Evolutionary conservation across 106 monocot species (phyloP), one percentile per base, ranked within the genome.

Genomic region (Agapanthus africanus): DNA sequence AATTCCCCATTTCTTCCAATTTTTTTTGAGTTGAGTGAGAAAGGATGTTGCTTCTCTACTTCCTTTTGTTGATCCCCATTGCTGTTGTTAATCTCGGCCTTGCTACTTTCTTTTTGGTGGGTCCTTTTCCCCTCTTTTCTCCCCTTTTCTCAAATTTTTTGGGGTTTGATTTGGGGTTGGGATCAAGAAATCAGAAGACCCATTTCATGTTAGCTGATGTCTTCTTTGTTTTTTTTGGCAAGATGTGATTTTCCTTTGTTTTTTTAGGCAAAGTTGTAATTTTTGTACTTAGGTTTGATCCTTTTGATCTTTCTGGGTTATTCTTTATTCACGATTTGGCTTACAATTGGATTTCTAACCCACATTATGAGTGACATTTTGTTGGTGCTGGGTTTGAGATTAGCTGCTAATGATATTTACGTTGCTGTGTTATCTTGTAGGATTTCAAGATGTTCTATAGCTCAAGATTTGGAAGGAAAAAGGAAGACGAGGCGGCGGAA

Each of bases 371-470:
- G n/a, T n/a, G n/a, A n/a, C n/a, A n/a, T n/a, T n/a, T n/a, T n/a
- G n/a, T n/a, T n/a, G n/a, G n/a, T n/a, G n/a, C n/a, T n/a, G n/a
- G n/a, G n/a, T n/a, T n/a, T n/a, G n/a, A n/a, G n/a, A n/a, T n/a
- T n/a, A n/a, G n/a, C n/a, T n/a, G n/a, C n/a, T n/a, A n/a, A n/a
- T n/a, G n/a, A n/a, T n/a, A n/a, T n/a, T n/a, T n/a, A n/a, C n/a
- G n/a, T n/a, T n/a, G n/a, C n/a, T n/a, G n/a, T n/a, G n/a, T n/a
- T n/a, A n/a, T n/a, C n/a, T n/a, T 74, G 50, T 52, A 82, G 88
- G 88, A 84, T 61, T 84, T 84, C 76, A 83, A 81, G 74, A 74
- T 81, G 56, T 79, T 83, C 34, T 88, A 80, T 46, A 71, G 80
- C 18, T 40, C 37, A 37, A 77, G 63, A 44, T 80, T 84, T 34